Evolutionary conservation across 768 basidiomycete species (phyloP).

Genomic region (Serendipita sp.): DNA sequence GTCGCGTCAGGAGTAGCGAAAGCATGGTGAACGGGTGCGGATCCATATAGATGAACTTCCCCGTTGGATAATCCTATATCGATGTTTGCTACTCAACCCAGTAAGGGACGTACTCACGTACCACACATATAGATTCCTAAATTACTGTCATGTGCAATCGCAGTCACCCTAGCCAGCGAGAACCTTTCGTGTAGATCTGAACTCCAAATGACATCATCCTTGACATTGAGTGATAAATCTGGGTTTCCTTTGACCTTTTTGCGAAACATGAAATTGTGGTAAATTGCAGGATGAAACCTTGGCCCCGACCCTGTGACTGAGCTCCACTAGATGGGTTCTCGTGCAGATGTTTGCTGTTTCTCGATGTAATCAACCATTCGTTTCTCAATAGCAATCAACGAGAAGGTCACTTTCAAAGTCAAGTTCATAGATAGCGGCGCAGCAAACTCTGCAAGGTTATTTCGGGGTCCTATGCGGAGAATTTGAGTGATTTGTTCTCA

Average conservation of each 20-base stretch:
- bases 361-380: too few relatives aligned
- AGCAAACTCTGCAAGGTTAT: too few relatives aligned
- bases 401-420: too few relatives aligned
- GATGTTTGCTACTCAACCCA: background rate
- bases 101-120: background rate
- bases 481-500: too few relatives aligned
- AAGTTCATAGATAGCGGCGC: too few relatives aligned
- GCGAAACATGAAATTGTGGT: background rate
- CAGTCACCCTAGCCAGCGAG: background rate
- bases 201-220: background rate
- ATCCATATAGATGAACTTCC: slow-evolving; percentile 5
- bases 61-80: background rate
- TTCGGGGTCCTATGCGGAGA: too few relatives aligned
- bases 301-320: too few relatives aligned
- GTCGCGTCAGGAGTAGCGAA: background rate
- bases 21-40: background rate
- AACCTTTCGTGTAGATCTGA: background rate
- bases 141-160: background rate
- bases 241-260: slow-evolving; percentile 2
- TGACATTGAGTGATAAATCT: background rate
- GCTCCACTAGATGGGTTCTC: too few relatives aligned
- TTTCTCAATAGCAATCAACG: too few relatives aligned
- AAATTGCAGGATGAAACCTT: too few relatives aligned
- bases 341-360: too few relatives aligned
- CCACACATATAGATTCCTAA: background rate